Conservation (phyloP, 139 green algal genomes). For the Raphidocelis subcapitata region DNA sequence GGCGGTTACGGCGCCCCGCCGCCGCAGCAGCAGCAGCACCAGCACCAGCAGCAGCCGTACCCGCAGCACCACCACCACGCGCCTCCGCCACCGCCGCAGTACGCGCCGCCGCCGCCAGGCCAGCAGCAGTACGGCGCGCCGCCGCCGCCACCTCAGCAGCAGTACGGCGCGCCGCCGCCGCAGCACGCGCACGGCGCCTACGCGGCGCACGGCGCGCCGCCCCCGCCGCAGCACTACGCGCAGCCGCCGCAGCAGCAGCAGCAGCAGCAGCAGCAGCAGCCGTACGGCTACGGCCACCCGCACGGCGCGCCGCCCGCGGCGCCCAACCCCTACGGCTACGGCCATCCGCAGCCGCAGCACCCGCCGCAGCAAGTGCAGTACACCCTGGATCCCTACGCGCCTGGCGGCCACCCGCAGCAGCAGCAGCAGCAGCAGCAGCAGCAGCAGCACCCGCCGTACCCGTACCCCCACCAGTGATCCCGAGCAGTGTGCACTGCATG, state of each 20-base stretch:
- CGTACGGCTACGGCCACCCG: not conserved
- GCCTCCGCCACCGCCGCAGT: constrained; percentile 5
- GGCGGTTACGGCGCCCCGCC: not conserved
- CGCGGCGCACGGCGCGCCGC: constrained; percentile 8
- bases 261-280: not conserved
- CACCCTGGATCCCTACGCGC: not conserved
- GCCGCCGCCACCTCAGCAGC: not conserved
- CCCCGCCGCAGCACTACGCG: not conserved
- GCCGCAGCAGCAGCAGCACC: not conserved
- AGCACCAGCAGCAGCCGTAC: constrained; percentile 13
- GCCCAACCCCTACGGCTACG: not conserved
- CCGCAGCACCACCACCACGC: not conserved
- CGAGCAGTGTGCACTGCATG: not conserved
- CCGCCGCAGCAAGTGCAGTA: not conserved
- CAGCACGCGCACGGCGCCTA: constrained; percentile 4
- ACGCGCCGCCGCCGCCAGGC: not conserved
- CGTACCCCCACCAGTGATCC: not conserved
- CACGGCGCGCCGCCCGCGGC: too few species aligned
- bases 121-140: not conserved
- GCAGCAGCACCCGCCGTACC: not conserved
- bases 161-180: not conserved
- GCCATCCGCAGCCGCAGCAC: not conserved
- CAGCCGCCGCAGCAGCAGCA: constrained; percentile 9
- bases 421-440: constrained; percentile 9
- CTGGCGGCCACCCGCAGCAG: not conserved